These are phyloP conservation scores for Warburgia ugandensis DNA, from an alignment of 164 flowering plant genomes.

Conservation along the genomic window DNA sequence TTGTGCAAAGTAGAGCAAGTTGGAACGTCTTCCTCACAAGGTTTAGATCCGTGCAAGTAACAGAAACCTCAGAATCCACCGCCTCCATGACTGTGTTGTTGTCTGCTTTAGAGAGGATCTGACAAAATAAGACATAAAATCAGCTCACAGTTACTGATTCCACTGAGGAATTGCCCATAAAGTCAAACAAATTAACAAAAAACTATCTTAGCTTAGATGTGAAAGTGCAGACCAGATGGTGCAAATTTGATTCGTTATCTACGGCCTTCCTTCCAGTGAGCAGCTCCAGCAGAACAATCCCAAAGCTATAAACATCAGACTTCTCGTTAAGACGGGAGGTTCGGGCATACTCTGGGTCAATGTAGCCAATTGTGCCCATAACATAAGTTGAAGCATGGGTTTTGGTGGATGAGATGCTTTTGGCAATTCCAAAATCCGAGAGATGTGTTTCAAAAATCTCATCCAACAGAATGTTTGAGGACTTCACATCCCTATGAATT, in stretches of 20 bases:
- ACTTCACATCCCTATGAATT: slow-evolving; percentile 83
- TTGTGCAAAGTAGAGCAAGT: slow-evolving; percentile 81
- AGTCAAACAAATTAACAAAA: neutral
- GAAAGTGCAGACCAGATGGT: slow-evolving; percentile 57
- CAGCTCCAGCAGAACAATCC: slow-evolving; percentile 86
- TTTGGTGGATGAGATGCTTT: slow-evolving; percentile 55
- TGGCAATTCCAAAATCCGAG: slow-evolving; percentile 94
- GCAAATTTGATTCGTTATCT: slow-evolving; percentile 79
- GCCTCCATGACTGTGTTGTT: slow-evolving; percentile 86
- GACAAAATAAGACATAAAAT: slow-evolving; percentile 4
- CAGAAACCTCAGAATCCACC: slow-evolving; percentile 84
- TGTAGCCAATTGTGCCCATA: slow-evolving; percentile 92
- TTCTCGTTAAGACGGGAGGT: slow-evolving; percentile 85
- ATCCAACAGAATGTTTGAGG: slow-evolving; percentile 81
- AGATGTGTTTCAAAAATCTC: slow-evolving; percentile 87
- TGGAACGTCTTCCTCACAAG: slow-evolving; percentile 76
- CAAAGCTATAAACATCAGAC: slow-evolving; percentile 95
- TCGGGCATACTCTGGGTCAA: slow-evolving; percentile 93
- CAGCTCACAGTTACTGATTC: too few species aligned
- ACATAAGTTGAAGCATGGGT: slow-evolving; percentile 85
- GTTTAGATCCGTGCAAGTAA: slow-evolving; percentile 67
- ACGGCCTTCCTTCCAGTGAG: slow-evolving; percentile 92
- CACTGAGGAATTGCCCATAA: too few species aligned
- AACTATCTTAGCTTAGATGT: neutral
- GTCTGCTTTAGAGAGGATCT: slow-evolving; percentile 81